A percentile compares a stretch with the other conserved stretches of the same genome.
Conservation (phyloP, 2,329 filamentous ascomycete species). For the Claviceps capensis region DNA sequence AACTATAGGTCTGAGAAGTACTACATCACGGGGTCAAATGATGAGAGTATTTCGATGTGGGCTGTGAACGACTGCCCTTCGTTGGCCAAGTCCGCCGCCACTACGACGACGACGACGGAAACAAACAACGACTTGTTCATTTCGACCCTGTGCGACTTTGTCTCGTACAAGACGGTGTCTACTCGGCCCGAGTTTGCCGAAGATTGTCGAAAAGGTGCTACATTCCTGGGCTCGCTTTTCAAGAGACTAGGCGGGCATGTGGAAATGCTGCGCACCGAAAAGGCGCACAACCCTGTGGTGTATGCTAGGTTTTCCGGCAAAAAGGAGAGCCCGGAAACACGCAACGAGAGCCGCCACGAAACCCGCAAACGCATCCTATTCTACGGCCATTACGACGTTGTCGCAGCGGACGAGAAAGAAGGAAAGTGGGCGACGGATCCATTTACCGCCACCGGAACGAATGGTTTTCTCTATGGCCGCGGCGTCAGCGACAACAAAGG, state of each 20-base stretch:
- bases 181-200: slow-evolving; percentile 74
- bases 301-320: slow-evolving; percentile 77
- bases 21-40: slow-evolving; percentile 91
- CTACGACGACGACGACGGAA: slow-evolving; percentile 12
- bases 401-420: slow-evolving; percentile 71
- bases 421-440: slow-evolving; percentile 80
- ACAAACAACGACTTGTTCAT: slow-evolving; percentile 40
- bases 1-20: slow-evolving; percentile 58
- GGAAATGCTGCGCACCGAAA: slow-evolving; percentile 74
- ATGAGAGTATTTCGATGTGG: slow-evolving; percentile 83
- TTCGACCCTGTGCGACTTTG: slow-evolving; percentile 68
- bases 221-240: slow-evolving; percentile 79
- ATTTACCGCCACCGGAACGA: slow-evolving; percentile 76
- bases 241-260: slow-evolving; percentile 83
- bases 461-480: slow-evolving; percentile 87
- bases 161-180: slow-evolving; percentile 85
- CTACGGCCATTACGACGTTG: slow-evolving; percentile 97
- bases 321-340: slow-evolving; percentile 39
- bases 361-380: slow-evolving; percentile 80
- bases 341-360: slow-evolving; percentile 39
- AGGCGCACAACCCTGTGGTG: slow-evolving; percentile 80
- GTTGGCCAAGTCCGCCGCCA: slow-evolving; percentile 18
- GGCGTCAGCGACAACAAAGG: slow-evolving; percentile 98
- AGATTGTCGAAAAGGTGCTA: slow-evolving; percentile 85
- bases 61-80: slow-evolving; percentile 40